Evolutionary conservation across 169 alveolate genomes (phyloP), one percentile per base, ranked within the genome.

Genomic region (Hepatocystis sp.): DNA sequence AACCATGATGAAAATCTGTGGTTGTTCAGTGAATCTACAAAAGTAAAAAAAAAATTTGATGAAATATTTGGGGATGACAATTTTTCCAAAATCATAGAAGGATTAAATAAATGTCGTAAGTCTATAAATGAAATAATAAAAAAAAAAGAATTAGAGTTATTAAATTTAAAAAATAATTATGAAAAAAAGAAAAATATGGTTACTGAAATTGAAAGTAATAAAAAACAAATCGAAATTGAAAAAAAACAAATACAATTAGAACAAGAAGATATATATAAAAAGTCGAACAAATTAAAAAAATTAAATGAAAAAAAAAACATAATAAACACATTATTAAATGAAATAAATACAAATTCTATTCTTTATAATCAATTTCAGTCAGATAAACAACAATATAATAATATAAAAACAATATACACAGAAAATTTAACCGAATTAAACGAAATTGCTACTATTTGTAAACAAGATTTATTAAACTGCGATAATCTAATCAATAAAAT

Each of bases 1-100:
- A 99, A 98, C 88, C 99, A 98, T 85, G 99, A 98, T 85, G 99
- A 98, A 63, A 96, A 96, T 46, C 92, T 95, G 56, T 98, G 99
- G 99, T 99, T 99, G 17, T 92, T 98, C 84, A 93, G 95, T 66
- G 99, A 97, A 23, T 88, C 95, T 32, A 90, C 96, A 27, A 96
- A 96, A 81, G 94, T 98, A 47, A 98, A 98, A 93, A 96, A 98
- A 85, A 96, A 96, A 63, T 98, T 98, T 88, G 99, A 98, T 85
- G 99, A 97, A 78, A 93, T 98, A 11, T 96, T 98, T 67, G 99
- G 98, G 2, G 89, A 78, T 78, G 89, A 81, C 27, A 44, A 92
- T 90, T 88, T 92, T 52, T 92, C 93, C 11, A 91, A 85, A 34
- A 67, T 92, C 7, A 60, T 61, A 66, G 90, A 89, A 7, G 93